Evolutionary conservation across 2,329 filamentous ascomycete species (phyloP).

Genomic region (Pyrenophora graminea): DNA sequence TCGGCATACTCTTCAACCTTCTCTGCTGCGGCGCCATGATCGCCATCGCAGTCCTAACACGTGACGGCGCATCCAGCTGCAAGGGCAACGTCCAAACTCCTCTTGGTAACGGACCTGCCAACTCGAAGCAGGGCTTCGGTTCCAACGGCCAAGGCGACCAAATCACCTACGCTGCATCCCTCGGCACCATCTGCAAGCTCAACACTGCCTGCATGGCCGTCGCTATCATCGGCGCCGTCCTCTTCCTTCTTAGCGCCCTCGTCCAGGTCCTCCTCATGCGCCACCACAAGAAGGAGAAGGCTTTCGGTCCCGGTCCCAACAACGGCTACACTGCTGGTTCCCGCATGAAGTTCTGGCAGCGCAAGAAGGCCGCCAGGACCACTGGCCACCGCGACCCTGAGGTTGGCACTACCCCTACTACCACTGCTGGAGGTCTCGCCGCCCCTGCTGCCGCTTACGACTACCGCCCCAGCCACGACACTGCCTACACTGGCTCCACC

Average conservation of each 20-base stretch:
- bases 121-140: slow-evolving; percentile 55
- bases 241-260: slow-evolving; percentile 74
- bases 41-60: slow-evolving; percentile 77
- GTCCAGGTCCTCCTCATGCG: slow-evolving; percentile 70
- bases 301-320: slow-evolving; percentile 66
- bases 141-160: slow-evolving; percentile 48
- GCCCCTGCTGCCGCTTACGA: slow-evolving; percentile 25
- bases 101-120: slow-evolving; percentile 69
- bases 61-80: slow-evolving; percentile 70
- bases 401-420: slow-evolving; percentile 41
- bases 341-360: slow-evolving; percentile 54
- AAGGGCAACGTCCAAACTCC: slow-evolving; percentile 64
- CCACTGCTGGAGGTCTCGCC: slow-evolving; percentile 21
- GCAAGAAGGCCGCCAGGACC: slow-evolving; percentile 42
- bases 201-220: slow-evolving; percentile 79
- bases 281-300: slow-evolving; percentile 75
- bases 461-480: slow-evolving; percentile 55
- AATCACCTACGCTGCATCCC: slow-evolving; percentile 51
- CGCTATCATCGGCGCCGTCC: slow-evolving; percentile 73
- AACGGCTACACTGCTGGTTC: slow-evolving; percentile 71
- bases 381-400: slow-evolving; percentile 49
- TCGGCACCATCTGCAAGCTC: slow-evolving; percentile 70
- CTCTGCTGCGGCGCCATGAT: slow-evolving; percentile 77
- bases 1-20: slow-evolving; percentile 77
- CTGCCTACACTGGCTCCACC: slow-evolving; percentile 54